A percentile compares a stretch with the other conserved stretches of the same genome.
Evolutionary conservation across 257 asterid genomes (phyloP).

Genomic region (Rehmannia glutinosa): DNA sequence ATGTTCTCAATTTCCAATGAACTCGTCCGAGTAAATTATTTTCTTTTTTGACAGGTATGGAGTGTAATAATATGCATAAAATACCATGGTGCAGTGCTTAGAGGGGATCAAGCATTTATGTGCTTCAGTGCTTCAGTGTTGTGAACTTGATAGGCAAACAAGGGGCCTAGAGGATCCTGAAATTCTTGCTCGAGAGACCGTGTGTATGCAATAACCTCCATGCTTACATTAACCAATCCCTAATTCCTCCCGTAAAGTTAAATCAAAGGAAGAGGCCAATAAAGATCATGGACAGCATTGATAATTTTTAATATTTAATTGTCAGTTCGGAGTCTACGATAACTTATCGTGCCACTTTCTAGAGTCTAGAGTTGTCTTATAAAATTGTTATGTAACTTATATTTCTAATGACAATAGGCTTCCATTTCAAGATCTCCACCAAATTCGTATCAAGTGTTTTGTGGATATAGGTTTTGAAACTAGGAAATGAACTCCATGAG

Average conservation of each 20-base stretch:
- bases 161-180: constrained; percentile 95
- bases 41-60: constrained; percentile 62
- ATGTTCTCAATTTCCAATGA: not conserved
- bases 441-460: not conserved
- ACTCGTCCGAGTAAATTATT: not conserved
- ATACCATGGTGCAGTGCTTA: constrained; percentile 92
- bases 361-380: not conserved
- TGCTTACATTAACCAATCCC: not conserved
- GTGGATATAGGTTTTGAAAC: not conserved
- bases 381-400: not conserved
- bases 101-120: constrained; percentile 86
- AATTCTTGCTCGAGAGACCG: constrained; percentile 95
- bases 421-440: not conserved
- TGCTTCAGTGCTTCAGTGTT: constrained; percentile 84
- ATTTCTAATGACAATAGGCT: not conserved
- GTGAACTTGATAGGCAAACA: constrained; percentile 81
- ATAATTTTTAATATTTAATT: not conserved
- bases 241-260: not conserved
- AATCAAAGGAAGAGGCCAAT: not conserved
- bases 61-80: constrained; percentile 55
- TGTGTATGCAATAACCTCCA: constrained; percentile 62
- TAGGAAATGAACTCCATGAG: not conserved
- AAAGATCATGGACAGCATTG: not conserved
- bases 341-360: not conserved
- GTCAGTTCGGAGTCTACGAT: not conserved